Evolutionary conservation across 208 protist genomes (phyloP).

Genomic region (Leishmania guyanensis): DNA sequence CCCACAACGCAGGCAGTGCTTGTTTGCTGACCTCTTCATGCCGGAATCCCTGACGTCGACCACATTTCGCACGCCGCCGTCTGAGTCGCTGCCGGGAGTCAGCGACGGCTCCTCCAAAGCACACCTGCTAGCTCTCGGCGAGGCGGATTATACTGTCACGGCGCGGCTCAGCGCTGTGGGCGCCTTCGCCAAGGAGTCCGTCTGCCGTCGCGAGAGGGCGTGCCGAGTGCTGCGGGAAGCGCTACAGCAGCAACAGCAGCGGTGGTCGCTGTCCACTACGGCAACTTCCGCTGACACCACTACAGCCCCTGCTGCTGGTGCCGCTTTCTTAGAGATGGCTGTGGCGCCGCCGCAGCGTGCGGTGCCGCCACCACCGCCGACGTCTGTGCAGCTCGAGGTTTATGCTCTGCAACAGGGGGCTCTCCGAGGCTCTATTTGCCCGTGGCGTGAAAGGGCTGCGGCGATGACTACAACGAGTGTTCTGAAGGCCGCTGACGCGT

Average conservation of each 20-base stretch:
- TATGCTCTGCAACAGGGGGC: slow-evolving; percentile 15
- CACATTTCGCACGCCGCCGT: background rate
- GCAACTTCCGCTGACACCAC: background rate
- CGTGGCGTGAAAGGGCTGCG: background rate
- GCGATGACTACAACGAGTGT: background rate
- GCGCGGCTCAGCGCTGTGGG: background rate
- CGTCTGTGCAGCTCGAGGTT: slow-evolving; percentile 38
- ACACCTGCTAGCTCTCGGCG: background rate
- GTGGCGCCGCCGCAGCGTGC: background rate
- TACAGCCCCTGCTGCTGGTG: background rate
- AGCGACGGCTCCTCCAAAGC: background rate
- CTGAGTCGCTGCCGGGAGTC: background rate
- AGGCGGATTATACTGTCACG: background rate
- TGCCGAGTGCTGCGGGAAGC: slow-evolving; percentile 14
- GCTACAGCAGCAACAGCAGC: background rate
- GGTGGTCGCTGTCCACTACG: background rate
- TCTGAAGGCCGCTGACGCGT: background rate
- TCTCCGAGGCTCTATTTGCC: background rate
- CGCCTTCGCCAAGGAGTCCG: background rate
- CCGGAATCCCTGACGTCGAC: background rate
- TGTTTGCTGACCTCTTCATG: background rate
- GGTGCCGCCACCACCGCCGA: slow-evolving; percentile 42
- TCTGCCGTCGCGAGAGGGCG: background rate
- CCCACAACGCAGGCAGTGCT: background rate
- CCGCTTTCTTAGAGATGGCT: slow-evolving; percentile 20